phyloP scores from a whole-genome alignment of 352 stramenopile genomes.

The Globisporangium cederbergense region DNA sequence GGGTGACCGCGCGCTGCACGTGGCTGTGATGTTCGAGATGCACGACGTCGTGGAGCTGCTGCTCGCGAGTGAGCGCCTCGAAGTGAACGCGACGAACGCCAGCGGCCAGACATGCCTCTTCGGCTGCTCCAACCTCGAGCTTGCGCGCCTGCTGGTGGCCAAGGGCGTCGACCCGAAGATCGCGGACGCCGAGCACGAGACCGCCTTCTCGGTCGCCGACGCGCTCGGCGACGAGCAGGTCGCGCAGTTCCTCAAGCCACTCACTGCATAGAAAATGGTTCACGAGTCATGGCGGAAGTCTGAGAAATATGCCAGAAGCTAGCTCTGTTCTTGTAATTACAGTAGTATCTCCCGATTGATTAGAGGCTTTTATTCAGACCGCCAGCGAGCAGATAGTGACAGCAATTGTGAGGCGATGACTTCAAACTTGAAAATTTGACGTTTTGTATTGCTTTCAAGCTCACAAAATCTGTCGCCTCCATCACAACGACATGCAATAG shows the following conservation, averaged over 20 bases:
- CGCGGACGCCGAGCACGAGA: constrained; percentile 66
- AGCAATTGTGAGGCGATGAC: too few species aligned
- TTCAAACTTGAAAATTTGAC: too few species aligned
- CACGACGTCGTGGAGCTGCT: constrained; percentile 75
- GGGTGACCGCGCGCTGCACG: constrained; percentile 72
- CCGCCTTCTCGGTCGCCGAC: constrained; percentile 59
- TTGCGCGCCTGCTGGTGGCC: constrained; percentile 56
- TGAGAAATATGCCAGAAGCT: background rate
- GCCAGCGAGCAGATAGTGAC: too few species aligned
- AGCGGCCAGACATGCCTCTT: constrained; percentile 80
- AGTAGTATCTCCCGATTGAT: too few species aligned
- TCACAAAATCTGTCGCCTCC: too few species aligned
- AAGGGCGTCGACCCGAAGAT: constrained; percentile 65
- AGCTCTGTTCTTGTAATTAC: too few species aligned
- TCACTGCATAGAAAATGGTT: constrained; percentile 17
- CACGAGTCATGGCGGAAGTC: background rate
- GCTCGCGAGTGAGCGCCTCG: constrained; percentile 38
- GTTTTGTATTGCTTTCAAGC: too few species aligned
- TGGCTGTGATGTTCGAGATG: constrained; percentile 84
- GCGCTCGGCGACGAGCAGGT: constrained; percentile 80
- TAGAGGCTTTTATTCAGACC: too few species aligned
- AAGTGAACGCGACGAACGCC: constrained; percentile 69
- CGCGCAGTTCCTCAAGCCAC: constrained; percentile 51
- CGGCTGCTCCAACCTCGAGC: constrained; percentile 68
- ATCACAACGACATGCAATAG: background rate